A percentile compares a stretch with the other conserved stretches of the same genome.
These are phyloP conservation scores for Phytopythium montanum DNA, from an alignment of 352 stramenopile genomes.

Conservation along the genomic window DNA sequence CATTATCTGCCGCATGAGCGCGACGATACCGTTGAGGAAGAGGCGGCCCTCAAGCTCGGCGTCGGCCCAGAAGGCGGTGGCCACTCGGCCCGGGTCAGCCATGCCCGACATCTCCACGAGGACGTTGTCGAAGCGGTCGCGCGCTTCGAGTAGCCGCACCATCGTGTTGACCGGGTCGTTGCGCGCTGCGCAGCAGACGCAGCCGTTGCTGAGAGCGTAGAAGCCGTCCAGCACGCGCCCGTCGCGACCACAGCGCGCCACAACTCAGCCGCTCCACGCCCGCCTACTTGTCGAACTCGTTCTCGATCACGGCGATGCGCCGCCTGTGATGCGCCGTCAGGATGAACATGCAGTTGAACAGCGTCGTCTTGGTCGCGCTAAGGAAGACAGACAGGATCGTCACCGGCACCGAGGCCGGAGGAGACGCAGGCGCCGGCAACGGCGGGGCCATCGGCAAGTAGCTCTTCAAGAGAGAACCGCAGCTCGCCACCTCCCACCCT, in stretches of 20 bases:
- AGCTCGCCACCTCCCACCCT: no score
- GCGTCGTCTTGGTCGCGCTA: slow-evolving; percentile 95
- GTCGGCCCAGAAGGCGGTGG: slow-evolving; percentile 96
- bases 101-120: slow-evolving; percentile 95
- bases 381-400: slow-evolving; percentile 96
- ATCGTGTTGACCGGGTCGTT: slow-evolving; percentile 87
- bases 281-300: slow-evolving; percentile 97
- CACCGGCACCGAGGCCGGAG: slow-evolving; percentile 84
- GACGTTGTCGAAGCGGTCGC: slow-evolving; percentile 89
- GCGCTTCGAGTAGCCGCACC: slow-evolving; percentile 75
- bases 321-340: slow-evolving; percentile 90
- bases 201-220: slow-evolving; percentile 97
- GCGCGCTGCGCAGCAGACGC: slow-evolving; percentile 97
- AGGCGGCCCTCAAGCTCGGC: slow-evolving; percentile 87
- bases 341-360: slow-evolving; percentile 98
- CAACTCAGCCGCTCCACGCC: slow-evolving; percentile 93
- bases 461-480: no score
- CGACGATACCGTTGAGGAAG: slow-evolving; percentile 94
- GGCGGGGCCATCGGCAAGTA: no score
- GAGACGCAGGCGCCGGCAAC: slow-evolving; percentile 7
- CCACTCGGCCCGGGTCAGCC: slow-evolving; percentile 92
- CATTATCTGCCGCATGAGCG: slow-evolving; percentile 16
- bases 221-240: slow-evolving; percentile 82
- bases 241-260: slow-evolving; percentile 69
- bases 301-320: slow-evolving; percentile 98